Evolutionary conservation across 1,284 basidiomycete genomes (phyloP).

Genomic region (Sporisorium reilianum): DNA sequence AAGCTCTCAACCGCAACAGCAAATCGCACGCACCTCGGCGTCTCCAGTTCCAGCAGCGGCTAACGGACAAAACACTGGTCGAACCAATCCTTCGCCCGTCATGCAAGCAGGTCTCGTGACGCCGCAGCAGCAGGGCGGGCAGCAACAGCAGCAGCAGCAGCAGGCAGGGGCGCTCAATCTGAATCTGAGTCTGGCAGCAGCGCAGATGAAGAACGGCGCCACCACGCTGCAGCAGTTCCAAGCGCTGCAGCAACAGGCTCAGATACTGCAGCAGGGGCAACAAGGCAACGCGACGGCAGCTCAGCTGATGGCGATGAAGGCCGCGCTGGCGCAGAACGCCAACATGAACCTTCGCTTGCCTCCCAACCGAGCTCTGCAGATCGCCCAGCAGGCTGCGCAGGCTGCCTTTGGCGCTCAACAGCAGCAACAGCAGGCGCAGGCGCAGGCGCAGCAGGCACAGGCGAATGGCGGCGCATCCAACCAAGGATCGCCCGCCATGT

Average conservation of each 20-base stretch:
- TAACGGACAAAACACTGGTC: conserved; percentile 45
- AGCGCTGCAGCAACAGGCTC: conserved; percentile 49
- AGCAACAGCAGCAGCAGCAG: conserved; percentile 25
- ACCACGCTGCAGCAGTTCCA: conserved; percentile 36
- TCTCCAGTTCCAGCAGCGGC: conserved; percentile 45
- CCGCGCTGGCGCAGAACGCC: conserved; percentile 52
- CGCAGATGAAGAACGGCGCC: conserved; percentile 46
- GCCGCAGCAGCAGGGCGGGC: conserved; percentile 30
- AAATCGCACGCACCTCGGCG: conserved; percentile 36
- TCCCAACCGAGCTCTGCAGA: conserved; percentile 56
- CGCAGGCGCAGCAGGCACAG: conserved; percentile 28
- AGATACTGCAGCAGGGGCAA: conserved; percentile 43
- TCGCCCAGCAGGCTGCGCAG: conserved; percentile 54
- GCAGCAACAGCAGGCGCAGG: conserved; percentile 38
- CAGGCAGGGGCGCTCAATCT: conserved; percentile 29
- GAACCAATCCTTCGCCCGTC: conserved; percentile 43
- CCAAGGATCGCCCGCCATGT: conserved; percentile 50
- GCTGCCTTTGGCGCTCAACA: conserved; percentile 42
- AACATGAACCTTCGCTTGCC: conserved; percentile 54
- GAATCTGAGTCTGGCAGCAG: conserved; percentile 41
- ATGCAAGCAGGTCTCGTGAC: conserved; percentile 50
- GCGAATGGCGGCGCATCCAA: conserved; percentile 37
- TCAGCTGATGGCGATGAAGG: conserved; percentile 61
- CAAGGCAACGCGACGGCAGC: conserved; percentile 37
- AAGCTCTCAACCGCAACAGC: conserved; percentile 54